Percentiles rank a stretch among this genome's conserved stretches.
Conservation (phyloP, 2,329 filamentous ascomycete species). For the Teratosphaeria zuluensis region DNA sequence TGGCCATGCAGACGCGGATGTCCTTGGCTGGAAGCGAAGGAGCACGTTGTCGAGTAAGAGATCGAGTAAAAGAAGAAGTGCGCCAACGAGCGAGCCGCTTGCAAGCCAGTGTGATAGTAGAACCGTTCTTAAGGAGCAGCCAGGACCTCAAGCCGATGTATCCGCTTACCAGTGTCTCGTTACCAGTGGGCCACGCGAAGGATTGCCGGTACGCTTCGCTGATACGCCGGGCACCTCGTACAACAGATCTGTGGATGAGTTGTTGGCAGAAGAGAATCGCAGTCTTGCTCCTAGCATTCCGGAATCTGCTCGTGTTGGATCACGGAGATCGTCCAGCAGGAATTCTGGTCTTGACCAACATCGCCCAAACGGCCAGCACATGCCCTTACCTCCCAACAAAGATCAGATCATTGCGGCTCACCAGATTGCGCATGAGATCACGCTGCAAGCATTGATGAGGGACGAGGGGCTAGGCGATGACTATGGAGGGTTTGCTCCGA, state of each 20-base stretch:
- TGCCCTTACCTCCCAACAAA: constrained; percentile 8
- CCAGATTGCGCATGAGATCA: constrained; percentile 24
- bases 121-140: background rate
- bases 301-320: constrained; percentile 7
- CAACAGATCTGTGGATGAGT: constrained; percentile 21
- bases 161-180: constrained; percentile 20
- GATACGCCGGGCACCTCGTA: constrained; percentile 16
- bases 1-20: constrained; percentile 6
- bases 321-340: constrained; percentile 2
- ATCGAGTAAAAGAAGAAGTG: constrained; percentile 6
- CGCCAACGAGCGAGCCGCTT: constrained; percentile 8
- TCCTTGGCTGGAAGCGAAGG: constrained; percentile 8
- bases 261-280: constrained; percentile 10
- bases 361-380: background rate
- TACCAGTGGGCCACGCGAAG: constrained; percentile 7
- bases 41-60: constrained; percentile 11
- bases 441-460: constrained; percentile 22
- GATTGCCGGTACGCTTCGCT: constrained; percentile 2
- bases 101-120: background rate
- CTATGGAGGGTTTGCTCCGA: constrained; percentile 10
- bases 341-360: background rate
- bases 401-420: constrained; percentile 23
- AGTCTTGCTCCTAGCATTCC: constrained; percentile 8
- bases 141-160: constrained; percentile 9
- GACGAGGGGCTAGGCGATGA: constrained; percentile 15